A percentile compares a stretch with the other conserved stretches of the same genome.
Evolutionary conservation across 352 stramenopile species (phyloP).

Genomic region (Phytopythium sindhum): DNA sequence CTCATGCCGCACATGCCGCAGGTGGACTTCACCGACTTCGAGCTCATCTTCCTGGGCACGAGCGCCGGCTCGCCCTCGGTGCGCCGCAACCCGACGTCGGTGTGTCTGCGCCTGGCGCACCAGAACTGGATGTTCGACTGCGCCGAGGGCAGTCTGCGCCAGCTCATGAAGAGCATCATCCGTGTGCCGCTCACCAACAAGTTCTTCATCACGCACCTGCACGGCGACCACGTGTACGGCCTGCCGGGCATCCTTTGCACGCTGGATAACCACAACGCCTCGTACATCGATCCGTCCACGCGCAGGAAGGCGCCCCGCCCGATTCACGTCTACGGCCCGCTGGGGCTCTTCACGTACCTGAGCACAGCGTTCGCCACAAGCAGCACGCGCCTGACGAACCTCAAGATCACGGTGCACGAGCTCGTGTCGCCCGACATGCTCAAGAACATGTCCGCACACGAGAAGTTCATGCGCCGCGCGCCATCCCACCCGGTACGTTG

Average conservation of each 20-base stretch:
- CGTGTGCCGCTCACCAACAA: slow-evolving; percentile 71
- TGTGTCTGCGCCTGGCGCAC: slow-evolving; percentile 61
- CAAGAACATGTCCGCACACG: slow-evolving; percentile 36
- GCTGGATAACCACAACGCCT: slow-evolving; percentile 72
- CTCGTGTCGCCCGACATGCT: slow-evolving; percentile 56
- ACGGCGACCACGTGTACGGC: slow-evolving; percentile 85
- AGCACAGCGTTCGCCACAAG: slow-evolving; percentile 68
- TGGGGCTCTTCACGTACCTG: slow-evolving; percentile 75
- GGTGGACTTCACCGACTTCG: slow-evolving; percentile 77
- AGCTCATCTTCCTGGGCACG: slow-evolving; percentile 81
- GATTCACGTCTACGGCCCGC: slow-evolving; percentile 76
- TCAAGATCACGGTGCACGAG: slow-evolving; percentile 74
- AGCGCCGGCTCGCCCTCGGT: slow-evolving; percentile 73
- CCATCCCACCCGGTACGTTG: slow-evolving; percentile 52
- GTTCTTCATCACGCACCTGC: slow-evolving; percentile 86
- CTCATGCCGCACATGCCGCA: slow-evolving; percentile 23
- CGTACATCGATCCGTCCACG: slow-evolving; percentile 57
- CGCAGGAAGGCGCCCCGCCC: slow-evolving; percentile 33
- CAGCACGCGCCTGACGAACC: slow-evolving; percentile 63
- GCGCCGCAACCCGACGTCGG: slow-evolving; percentile 51
- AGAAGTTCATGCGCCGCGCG: slow-evolving; percentile 60
- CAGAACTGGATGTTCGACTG: slow-evolving; percentile 90
- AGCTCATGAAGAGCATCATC: slow-evolving; percentile 79
- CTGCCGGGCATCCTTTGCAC: slow-evolving; percentile 81
- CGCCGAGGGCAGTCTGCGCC: slow-evolving; percentile 71